Evolutionary conservation across 2,329 filamentous ascomycete species (phyloP), one percentile per base, ranked within the genome.

Genomic region (Xylaria sp.): DNA sequence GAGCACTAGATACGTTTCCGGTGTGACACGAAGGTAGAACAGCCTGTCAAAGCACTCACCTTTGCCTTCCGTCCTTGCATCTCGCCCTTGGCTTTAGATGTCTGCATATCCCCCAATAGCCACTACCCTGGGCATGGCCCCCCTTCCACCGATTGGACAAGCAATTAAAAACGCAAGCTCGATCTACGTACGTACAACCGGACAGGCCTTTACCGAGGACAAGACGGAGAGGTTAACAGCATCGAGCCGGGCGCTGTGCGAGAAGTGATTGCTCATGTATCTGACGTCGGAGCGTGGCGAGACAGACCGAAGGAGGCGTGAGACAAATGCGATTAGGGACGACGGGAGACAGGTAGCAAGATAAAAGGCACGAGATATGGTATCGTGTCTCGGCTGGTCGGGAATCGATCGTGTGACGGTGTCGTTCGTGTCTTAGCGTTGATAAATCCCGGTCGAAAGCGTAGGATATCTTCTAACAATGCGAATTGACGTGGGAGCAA

Each of bases 61-160:
- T 80, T 78, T 75, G 78, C 76, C 73, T 76, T 77, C 65, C 75
- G 74, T 77, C 76, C 77, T 72, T 83, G 80, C 77, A 81, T 80
- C 80, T 84, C 83, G 77, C 81, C 81, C 76, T 82, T 84, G 53
- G 77, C 79, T 78, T 80, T 84, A 72, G 79, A 80, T 73, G 80
- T 74, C 75, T 78, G 77, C 81, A 78, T 78, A 56, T 77, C 76
- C 73, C 69, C 72, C 70, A 69, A 69, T 58, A 41, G 66, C 67
- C 65, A 64, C 48, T 65, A 25, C 45, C 61, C 61, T 72, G 63
- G 71, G 66, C 67, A 67, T 72, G 67, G 68, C 70, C 68, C 70
- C 70, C 57, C 66, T 71, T 71, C 72, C 73, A 72, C 72, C 70
- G 50, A 65, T 36, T 41, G 25, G 6, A 8, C 43, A 61, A 23